These are phyloP conservation scores for Penicillium fuscoglaucum DNA, from an alignment of 2,329 filamentous ascomycete species.

Conservation along the genomic window DNA sequence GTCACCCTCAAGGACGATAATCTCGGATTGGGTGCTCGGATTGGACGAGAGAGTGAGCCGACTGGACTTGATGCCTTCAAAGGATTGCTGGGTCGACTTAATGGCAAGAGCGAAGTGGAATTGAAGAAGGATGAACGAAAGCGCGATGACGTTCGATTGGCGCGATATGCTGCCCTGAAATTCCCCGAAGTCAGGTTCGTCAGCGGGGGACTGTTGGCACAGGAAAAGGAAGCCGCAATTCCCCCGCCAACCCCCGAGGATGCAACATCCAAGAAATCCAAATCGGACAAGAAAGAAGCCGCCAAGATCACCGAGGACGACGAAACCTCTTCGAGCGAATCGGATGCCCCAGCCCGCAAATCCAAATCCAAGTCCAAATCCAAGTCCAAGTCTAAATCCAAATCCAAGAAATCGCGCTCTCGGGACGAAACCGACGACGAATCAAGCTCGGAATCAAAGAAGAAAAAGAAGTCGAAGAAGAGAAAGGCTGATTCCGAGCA, in stretches of 20 bases:
- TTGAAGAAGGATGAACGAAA: slow-evolving; percentile 69
- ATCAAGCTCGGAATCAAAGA: slow-evolving; percentile 28
- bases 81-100: slow-evolving; percentile 80
- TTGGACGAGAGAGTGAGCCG: slow-evolving; percentile 68
- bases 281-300: slow-evolving; percentile 20
- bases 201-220: slow-evolving; percentile 71
- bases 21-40: slow-evolving; percentile 80
- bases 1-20: slow-evolving; percentile 87
- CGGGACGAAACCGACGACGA: slow-evolving; percentile 21
- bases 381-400: slow-evolving; percentile 25
- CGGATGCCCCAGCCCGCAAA: slow-evolving; percentile 10
- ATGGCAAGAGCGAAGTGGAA: slow-evolving; percentile 77
- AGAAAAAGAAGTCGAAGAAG: slow-evolving; percentile 37
- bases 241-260: slow-evolving; percentile 47
- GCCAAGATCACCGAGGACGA: slow-evolving; percentile 4
- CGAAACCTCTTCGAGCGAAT: slow-evolving; percentile 14
- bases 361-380: slow-evolving; percentile 25
- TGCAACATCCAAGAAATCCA: slow-evolving; percentile 53
- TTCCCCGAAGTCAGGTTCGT: slow-evolving; percentile 85
- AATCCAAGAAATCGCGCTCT: slow-evolving; percentile 24
- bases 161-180: slow-evolving; percentile 70
- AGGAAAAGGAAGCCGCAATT: slow-evolving; percentile 47
- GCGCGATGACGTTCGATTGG: slow-evolving; percentile 69
- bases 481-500: slow-evolving; percentile 36
- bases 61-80: slow-evolving; percentile 87